Evolutionary conservation across 1,139 yeast species (phyloP).

Genomic region (Schwanniomyces etchellsii): DNA sequence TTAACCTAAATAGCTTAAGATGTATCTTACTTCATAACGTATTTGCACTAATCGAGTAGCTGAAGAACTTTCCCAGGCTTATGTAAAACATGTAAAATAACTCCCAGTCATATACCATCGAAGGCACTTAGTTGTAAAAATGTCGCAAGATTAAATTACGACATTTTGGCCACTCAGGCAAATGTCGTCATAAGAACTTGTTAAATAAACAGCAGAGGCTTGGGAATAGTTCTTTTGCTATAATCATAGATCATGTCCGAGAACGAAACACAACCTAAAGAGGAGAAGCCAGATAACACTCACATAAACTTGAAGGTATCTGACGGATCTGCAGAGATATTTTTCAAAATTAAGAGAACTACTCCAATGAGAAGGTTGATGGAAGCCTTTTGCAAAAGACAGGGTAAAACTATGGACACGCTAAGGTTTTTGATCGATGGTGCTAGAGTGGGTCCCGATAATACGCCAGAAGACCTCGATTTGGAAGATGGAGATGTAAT

Average conservation of each 20-base stretch:
- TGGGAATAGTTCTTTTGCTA: too few species aligned
- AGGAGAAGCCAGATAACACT: slow-evolving; percentile 58
- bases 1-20: too few species aligned
- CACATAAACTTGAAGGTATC: slow-evolving; percentile 93
- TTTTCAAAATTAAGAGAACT: slow-evolving; percentile 88
- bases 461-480: slow-evolving; percentile 88
- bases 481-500: slow-evolving; percentile 94
- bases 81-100: too few species aligned
- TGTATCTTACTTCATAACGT: too few species aligned
- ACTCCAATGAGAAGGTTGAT: slow-evolving; percentile 92
- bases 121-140: too few species aligned
- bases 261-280: slow-evolving; percentile 37
- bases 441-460: slow-evolving; percentile 78
- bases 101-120: too few species aligned
- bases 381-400: slow-evolving; percentile 98
- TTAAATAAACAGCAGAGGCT: too few species aligned
- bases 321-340: slow-evolving; percentile 89
- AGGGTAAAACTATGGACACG: slow-evolving; percentile 79
- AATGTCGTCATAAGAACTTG: too few species aligned
- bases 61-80: too few species aligned
- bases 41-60: too few species aligned
- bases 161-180: too few species aligned
- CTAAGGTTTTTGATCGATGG: slow-evolving; percentile 93
- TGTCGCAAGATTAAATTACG: too few species aligned
- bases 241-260: slow-evolving; percentile 34